A percentile compares a stretch with the other conserved stretches of the same genome.
Evolutionary conservation across 306 rosid species (phyloP).

Genomic region (Arachis stenosperma): DNA sequence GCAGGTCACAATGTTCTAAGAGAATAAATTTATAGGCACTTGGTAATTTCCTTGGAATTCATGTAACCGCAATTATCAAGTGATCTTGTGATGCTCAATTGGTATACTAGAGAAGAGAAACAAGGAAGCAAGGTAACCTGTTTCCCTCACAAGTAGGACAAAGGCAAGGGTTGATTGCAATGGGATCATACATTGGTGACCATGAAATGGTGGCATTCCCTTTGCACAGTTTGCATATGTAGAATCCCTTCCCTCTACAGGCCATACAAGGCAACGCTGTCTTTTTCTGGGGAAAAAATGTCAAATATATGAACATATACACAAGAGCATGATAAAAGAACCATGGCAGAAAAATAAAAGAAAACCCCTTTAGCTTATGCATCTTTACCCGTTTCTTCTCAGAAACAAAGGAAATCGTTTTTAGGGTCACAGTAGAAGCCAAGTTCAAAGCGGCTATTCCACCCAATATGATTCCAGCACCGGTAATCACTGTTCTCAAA

Average conservation of each 20-base stretch:
- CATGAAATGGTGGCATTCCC: slow-evolving; percentile 76
- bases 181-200: slow-evolving; percentile 88
- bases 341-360: not conserved
- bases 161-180: slow-evolving; percentile 89
- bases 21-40: too few species aligned
- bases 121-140: slow-evolving; percentile 52
- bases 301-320: not conserved
- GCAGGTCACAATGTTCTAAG: too few species aligned
- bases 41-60: too few species aligned
- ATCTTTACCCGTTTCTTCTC: slow-evolving; percentile 75
- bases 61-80: slow-evolving; percentile 4
- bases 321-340: not conserved
- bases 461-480: slow-evolving; percentile 58
- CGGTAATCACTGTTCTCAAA: slow-evolving; percentile 47
- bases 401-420: slow-evolving; percentile 52
- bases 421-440: slow-evolving; percentile 64
- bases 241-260: slow-evolving; percentile 86
- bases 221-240: slow-evolving; percentile 79
- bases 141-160: slow-evolving; percentile 97
- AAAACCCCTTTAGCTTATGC: not conserved
- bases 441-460: slow-evolving; percentile 67
- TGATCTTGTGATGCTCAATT: not conserved
- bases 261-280: slow-evolving; percentile 64
- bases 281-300: slow-evolving; percentile 51
- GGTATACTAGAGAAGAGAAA: not conserved